Evolutionary conservation across 2,329 filamentous ascomycete species (phyloP).

Genomic region (Juglanconis oblonga): DNA sequence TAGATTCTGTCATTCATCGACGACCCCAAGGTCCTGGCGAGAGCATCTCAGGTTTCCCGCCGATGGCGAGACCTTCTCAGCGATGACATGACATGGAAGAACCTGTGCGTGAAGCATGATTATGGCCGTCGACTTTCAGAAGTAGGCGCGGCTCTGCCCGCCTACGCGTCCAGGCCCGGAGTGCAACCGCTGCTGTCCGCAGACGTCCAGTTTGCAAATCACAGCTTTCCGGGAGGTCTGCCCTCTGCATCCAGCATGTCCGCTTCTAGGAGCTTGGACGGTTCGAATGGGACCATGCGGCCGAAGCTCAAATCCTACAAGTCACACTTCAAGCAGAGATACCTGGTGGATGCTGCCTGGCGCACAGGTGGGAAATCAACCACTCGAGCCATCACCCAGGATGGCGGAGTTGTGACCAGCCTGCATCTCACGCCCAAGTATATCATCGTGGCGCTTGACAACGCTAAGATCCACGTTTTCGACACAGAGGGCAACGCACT

Average conservation of each 20-base stretch:
- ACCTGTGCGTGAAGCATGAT: constrained; percentile 92
- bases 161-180: constrained; percentile 28
- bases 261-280: constrained; percentile 56
- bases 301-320: constrained; percentile 80
- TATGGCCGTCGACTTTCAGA: constrained; percentile 65
- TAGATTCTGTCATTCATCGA: constrained; percentile 96
- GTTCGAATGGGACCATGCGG: constrained; percentile 40
- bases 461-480: constrained; percentile 98
- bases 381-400: constrained; percentile 86
- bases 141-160: constrained; percentile 35
- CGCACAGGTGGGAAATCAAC: constrained; percentile 83
- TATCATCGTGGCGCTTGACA: constrained; percentile 95
- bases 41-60: constrained; percentile 92
- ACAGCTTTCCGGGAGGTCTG: constrained; percentile 43
- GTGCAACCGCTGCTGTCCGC: constrained; percentile 32
- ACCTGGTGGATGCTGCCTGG: constrained; percentile 97
- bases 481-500: constrained; percentile 86
- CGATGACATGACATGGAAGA: constrained; percentile 98
- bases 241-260: constrained; percentile 34
- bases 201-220: constrained; percentile 30
- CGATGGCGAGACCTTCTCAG: constrained; percentile 91
- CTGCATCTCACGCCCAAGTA: constrained; percentile 92
- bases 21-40: constrained; percentile 87
- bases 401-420: constrained; percentile 95
- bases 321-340: constrained; percentile 95